phyloP scores from a whole-genome alignment of 2,329 filamentous ascomycete species.

The Alternaria rosae region DNA sequence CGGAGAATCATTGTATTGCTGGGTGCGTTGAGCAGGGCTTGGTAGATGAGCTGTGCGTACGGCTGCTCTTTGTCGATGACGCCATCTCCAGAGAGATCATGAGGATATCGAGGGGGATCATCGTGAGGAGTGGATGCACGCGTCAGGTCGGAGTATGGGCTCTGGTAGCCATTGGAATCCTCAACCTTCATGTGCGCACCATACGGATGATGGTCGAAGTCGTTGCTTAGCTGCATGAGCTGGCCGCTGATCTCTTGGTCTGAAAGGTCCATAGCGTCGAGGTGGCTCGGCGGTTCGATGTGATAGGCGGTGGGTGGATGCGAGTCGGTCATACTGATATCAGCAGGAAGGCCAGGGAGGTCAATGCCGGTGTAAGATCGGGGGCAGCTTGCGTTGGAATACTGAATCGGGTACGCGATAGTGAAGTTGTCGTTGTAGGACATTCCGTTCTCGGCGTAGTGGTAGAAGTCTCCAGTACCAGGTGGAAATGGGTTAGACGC shows the following conservation, averaged over 20 bases:
- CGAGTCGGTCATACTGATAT: conserved; percentile 22
- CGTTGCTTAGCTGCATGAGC: conserved; percentile 33
- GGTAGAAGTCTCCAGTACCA: conserved; percentile 16
- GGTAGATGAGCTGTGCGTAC: conserved; percentile 83
- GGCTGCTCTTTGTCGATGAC: conserved; percentile 62
- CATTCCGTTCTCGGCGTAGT: conserved; percentile 28
- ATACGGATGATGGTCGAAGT: conserved; percentile 34
- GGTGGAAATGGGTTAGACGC: conserved; percentile 16
- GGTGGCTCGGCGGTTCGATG: conserved; percentile 35
- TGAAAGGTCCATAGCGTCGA: conserved; percentile 30
- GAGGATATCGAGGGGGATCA: conserved; percentile 12
- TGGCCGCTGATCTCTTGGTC: conserved; percentile 27
- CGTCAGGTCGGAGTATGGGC: conserved; percentile 31
- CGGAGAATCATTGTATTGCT: conserved; percentile 77
- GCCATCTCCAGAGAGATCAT: conserved; percentile 10
- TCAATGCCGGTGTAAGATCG: conserved; percentile 30
- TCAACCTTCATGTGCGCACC: conserved; percentile 23
- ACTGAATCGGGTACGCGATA: conserved; percentile 26
- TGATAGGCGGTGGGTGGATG: conserved; percentile 45
- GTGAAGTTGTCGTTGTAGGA: conserved; percentile 34
- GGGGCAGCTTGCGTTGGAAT: conserved; percentile 27
- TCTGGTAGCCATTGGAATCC: conserved; percentile 25
- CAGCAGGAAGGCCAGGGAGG: conserved; percentile 21
- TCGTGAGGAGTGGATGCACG: conserved; percentile 34
- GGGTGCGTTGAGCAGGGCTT: conserved; percentile 73